These are phyloP conservation scores for Colletotrichum liriopes DNA, from an alignment of 2,329 filamentous ascomycete genomes.

Conservation along the genomic window DNA sequence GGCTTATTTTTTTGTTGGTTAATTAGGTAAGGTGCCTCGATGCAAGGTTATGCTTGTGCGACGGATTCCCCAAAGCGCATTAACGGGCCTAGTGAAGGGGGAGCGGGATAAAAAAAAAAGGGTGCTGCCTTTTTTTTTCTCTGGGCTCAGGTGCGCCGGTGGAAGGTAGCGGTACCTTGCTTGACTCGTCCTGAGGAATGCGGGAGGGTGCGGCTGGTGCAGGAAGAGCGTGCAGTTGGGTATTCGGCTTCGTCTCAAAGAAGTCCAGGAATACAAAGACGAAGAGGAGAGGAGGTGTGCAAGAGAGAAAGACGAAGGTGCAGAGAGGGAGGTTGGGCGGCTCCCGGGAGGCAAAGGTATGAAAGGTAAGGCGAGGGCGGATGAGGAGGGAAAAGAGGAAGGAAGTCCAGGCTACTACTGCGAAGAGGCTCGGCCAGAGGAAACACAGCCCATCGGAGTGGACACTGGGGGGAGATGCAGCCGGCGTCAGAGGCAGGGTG, in stretches of 20 bases:
- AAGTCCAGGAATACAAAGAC: slow-evolving; percentile 31
- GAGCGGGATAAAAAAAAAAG: slow-evolving; percentile 21
- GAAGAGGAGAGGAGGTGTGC: slow-evolving; percentile 7
- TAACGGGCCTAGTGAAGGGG: slow-evolving; percentile 43
- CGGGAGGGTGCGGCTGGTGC: not conserved
- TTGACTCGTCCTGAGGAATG: slow-evolving; percentile 23
- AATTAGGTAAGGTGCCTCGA: slow-evolving; percentile 47
- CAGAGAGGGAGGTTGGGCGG: not conserved
- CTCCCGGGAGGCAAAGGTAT: slow-evolving; percentile 9
- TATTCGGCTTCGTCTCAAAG: slow-evolving; percentile 4
- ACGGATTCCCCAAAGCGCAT: slow-evolving; percentile 38
- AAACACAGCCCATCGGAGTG: slow-evolving; percentile 38
- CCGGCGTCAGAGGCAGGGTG: slow-evolving; percentile 20
- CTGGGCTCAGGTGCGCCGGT: slow-evolving; percentile 23
- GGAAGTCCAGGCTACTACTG: slow-evolving; percentile 14
- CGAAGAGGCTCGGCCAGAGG: slow-evolving; percentile 34
- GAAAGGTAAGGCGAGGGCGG: slow-evolving; percentile 25
- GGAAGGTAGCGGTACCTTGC: slow-evolving; percentile 28
- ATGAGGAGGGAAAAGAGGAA: slow-evolving; percentile 28
- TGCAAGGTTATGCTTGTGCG: slow-evolving; percentile 45
- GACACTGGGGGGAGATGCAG: slow-evolving; percentile 32
- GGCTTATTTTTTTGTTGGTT: slow-evolving; percentile 45
- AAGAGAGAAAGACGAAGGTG: slow-evolving; percentile 9
- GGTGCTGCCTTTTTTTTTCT: slow-evolving; percentile 28
- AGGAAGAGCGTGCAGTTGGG: slow-evolving; percentile 3